Conservation (phyloP, 2,329 filamentous ascomycete species). For the Rhynchosporium graminicola region DNA sequence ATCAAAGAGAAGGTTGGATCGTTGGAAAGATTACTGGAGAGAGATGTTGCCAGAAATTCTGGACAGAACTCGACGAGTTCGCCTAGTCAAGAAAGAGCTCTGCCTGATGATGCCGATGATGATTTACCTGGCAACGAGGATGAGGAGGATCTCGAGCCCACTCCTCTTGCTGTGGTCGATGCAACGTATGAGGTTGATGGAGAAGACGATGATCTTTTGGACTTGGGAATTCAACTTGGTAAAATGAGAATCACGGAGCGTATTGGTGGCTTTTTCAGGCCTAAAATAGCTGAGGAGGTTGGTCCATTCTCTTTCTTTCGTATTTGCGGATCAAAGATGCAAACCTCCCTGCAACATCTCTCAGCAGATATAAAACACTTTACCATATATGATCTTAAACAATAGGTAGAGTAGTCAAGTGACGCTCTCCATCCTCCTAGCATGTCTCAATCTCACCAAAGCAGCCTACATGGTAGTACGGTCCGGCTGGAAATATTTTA, state of each 20-base stretch:
- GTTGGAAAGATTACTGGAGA: conserved; percentile 68
- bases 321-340: neutral
- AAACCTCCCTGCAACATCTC: neutral
- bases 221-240: conserved; percentile 71
- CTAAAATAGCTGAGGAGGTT: conserved; percentile 61
- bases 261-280: conserved; percentile 71
- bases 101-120: conserved; percentile 52
- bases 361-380: neutral
- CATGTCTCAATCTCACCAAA: too few relatives aligned
- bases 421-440: too few relatives aligned
- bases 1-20: conserved; percentile 79
- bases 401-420: too few relatives aligned
- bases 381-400: too few relatives aligned
- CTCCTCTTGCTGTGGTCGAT: conserved; percentile 63
- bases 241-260: conserved; percentile 74
- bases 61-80: conserved; percentile 19
- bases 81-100: conserved; percentile 29
- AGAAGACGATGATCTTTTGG: conserved; percentile 67
- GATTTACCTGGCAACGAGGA: conserved; percentile 49
- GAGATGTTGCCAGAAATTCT: conserved; percentile 60
- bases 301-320: conserved; percentile 17
- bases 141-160: conserved; percentile 64
- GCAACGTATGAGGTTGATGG: conserved; percentile 66
- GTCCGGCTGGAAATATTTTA: too few relatives aligned
- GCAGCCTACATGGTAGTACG: too few relatives aligned